Evolutionary conservation across 1,284 basidiomycete genomes (phyloP), one percentile per base, ranked within the genome.

Genomic region (Wallemia ichthyophaga): DNA sequence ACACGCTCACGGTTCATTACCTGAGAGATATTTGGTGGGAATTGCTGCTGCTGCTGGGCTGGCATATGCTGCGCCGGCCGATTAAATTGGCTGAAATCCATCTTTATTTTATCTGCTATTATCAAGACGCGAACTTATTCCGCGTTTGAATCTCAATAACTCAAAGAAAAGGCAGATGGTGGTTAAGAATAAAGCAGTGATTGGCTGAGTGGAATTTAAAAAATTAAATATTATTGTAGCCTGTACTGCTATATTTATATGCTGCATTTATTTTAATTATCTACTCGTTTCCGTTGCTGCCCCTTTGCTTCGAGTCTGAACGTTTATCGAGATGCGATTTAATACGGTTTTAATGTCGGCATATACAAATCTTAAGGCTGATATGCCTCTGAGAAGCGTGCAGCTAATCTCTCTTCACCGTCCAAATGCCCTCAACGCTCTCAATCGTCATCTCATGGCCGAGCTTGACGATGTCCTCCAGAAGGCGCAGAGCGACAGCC

Each of bases 341-440:
- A 48, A 11, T 21, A 17, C 13, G n/a, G n/a, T 15, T 17, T 21
- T 48, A 21, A 15, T 15, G 25, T 2, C 24, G 25, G 55, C 24
- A 24, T 85, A 83, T 71, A 74, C 79, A 63, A 76, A 81, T 70
- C 83, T 91, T 69, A 72, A 88, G 61, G 76, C 82, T 31, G 80
- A 83, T 2, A 74, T 75, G 59, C 84, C 85, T 5, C 75, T 79
- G 60, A 76, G 80, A 25, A 78, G 78, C 58, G 88, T 98, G 58
- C 76, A 79, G 9, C 81, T 95, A 64, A 80, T 99, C 69, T 87
- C 85, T 17, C 77, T 99, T 67, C 95, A 99, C 74, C 78, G 92
- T 60, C 92, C 94, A 58, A 95, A 94, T 68, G 87, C 87, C 25
- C 76, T 96, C 65, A 96, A 98, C 69, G 92, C 94, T 33, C 75